Conservation (phyloP, 2,329 filamentous ascomycete genomes). For the Cordyceps cicadae region DNA sequence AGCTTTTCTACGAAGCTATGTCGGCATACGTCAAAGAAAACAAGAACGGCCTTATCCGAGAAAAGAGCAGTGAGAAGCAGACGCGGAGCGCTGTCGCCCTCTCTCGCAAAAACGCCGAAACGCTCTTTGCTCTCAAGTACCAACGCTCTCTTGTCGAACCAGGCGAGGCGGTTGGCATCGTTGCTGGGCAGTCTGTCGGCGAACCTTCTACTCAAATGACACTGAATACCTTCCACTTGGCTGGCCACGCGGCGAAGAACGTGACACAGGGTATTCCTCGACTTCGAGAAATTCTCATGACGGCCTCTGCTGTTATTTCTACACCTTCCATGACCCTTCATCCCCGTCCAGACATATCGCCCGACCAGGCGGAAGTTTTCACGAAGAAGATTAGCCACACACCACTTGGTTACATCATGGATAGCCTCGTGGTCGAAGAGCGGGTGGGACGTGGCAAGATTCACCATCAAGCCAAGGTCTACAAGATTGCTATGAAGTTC, state of each 20-base stretch:
- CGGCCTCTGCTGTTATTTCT: slow-evolving; percentile 78
- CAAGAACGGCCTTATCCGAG: slow-evolving; percentile 47
- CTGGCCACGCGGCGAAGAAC: slow-evolving; percentile 96
- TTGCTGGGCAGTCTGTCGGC: slow-evolving; percentile 92
- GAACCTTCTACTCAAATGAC: slow-evolving; percentile 99
- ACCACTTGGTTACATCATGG: slow-evolving; percentile 73
- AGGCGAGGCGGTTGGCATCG: slow-evolving; percentile 92
- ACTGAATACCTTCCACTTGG: slow-evolving; percentile 98
- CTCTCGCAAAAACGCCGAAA: slow-evolving; percentile 68
- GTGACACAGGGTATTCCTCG: slow-evolving; percentile 97
- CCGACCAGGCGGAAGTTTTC: slow-evolving; percentile 65
- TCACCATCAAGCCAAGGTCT: slow-evolving; percentile 69
- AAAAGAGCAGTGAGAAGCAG: slow-evolving; percentile 32
- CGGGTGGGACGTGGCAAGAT: slow-evolving; percentile 63
- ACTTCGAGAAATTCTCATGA: slow-evolving; percentile 97
- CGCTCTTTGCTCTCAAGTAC: slow-evolving; percentile 85
- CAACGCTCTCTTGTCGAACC: slow-evolving; percentile 86
- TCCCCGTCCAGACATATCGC: slow-evolving; percentile 62
- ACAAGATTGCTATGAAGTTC: slow-evolving; percentile 72
- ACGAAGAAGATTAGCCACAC: slow-evolving; percentile 87
- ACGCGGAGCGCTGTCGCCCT: slow-evolving; percentile 23
- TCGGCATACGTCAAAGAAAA: slow-evolving; percentile 74
- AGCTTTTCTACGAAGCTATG: slow-evolving; percentile 68
- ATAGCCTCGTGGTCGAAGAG: slow-evolving; percentile 74
- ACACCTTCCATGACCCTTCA: slow-evolving; percentile 86